Evolutionary conservation across 352 stramenopile genomes (phyloP), one percentile per base, ranked within the genome.

Genomic region (Phytopythium helicoides): DNA sequence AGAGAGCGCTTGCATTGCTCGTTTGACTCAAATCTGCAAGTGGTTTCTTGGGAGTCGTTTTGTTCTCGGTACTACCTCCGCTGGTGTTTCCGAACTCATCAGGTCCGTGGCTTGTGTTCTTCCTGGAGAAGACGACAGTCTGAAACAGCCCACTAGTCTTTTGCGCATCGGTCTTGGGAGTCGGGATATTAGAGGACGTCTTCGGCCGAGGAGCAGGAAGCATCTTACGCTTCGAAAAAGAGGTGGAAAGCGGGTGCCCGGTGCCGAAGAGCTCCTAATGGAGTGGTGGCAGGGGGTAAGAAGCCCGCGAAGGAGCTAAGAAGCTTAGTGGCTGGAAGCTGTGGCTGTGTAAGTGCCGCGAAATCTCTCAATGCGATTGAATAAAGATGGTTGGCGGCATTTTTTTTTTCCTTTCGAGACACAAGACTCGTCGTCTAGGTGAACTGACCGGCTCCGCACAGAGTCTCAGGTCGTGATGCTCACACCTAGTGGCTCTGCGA

Each of bases 61-160:
- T 64, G 18, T 53, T 69, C 44, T 46, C 53, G 31, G 23, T n/a
- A 37, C 37, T 21, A 12, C 18, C 38, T 5, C 25, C 25, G 18
- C 25, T 19, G 2, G 26, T 50, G 8, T 19, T 35, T 11, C 44
- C 44, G 12, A 64, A 34, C n/a, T 80, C 69, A 26, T 79, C 56
- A 7, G 73, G 62, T 3, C 71, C 74, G 48, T 76, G 66, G 33
- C 63, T 74, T 46, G 73, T 76, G 55, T 69, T 83, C 47, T 84
- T 81, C 48, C 75, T 74, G 8, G 77, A 88, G 57, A 91, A 89
- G 4, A 87, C 73, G 1, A 83, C 61, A 14, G 66, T 86, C 54
- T 85, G 73, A 47, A 90, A 84, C 22, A 84, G 65, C 45, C 70
- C 52, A 11, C 50, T 47, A 4, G 46, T 45, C 52, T 73, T 82